A percentile compares a stretch with the other conserved stretches of the same genome.
phyloP scores from a whole-genome alignment of 78 protist genomes.

The slime mould (Dictyostelium discoideum) region DNA sequence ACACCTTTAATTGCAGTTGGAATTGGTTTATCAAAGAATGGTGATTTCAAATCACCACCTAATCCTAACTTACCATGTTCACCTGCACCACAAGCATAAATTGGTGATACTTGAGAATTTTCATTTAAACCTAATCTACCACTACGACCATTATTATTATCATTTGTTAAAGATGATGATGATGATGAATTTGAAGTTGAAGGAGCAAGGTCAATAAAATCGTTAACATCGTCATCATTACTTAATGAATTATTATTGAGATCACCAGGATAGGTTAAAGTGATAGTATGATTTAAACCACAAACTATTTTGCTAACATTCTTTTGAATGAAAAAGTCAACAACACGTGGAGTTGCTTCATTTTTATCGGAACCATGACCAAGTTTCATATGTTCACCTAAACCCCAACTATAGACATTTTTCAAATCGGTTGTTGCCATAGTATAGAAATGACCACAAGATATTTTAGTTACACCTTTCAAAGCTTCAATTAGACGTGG shows the following conservation, averaged over 20 bases:
- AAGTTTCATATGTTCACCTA: constrained; percentile 73
- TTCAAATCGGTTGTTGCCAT: constrained; percentile 62
- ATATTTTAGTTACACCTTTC: constrained; percentile 39
- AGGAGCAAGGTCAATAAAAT: not conserved
- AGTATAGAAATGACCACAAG: constrained; percentile 75
- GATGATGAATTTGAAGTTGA: not conserved
- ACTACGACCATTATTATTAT: not conserved
- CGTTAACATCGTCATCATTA: not conserved
- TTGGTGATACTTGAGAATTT: not conserved
- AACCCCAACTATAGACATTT: constrained; percentile 75
- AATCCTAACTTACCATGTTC: constrained; percentile 73
- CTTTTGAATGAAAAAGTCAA: constrained; percentile 68
- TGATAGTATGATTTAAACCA: constrained; percentile 59
- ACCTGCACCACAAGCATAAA: constrained; percentile 62
- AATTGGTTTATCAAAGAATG: constrained; percentile 62
- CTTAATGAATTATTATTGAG: not conserved
- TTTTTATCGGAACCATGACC: constrained; percentile 55
- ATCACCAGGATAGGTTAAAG: constrained; percentile 18
- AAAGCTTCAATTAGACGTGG: constrained; percentile 46
- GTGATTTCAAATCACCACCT: constrained; percentile 60
- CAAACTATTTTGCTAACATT: constrained; percentile 46
- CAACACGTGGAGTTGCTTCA: constrained; percentile 26
- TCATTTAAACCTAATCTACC: not conserved
- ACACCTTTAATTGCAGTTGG: constrained; percentile 45
- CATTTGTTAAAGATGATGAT: not conserved